Percentiles rank a stretch among this genome's conserved stretches.
Evolutionary conservation across 129 eudicot genomes (phyloP).

Genomic region (Deinandra increscens): DNA sequence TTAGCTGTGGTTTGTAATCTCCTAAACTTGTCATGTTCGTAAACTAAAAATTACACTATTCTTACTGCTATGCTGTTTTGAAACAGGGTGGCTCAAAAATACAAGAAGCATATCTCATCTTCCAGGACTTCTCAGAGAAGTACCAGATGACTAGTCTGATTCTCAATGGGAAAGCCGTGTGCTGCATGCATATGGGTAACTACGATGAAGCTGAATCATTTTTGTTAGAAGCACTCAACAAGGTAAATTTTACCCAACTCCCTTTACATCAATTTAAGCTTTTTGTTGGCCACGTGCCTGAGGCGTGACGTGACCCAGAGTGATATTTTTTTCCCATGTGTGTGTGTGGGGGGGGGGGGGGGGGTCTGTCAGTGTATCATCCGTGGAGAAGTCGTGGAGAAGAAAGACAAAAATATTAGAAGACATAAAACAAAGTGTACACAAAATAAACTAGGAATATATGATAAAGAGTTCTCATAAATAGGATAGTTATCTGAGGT

Average conservation of each 20-base stretch:
- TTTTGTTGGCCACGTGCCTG: too few species aligned
- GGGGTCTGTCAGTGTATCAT: too few species aligned
- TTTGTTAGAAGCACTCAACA: constrained; percentile 87
- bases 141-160: constrained; percentile 77
- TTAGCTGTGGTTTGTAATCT: constrained; percentile 74
- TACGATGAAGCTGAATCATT: constrained; percentile 92
- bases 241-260: constrained; percentile 39
- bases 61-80: constrained; percentile 22
- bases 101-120: constrained; percentile 97
- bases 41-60: not conserved
- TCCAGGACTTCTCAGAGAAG: constrained; percentile 95
- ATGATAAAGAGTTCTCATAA: too few species aligned
- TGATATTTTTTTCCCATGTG: too few species aligned
- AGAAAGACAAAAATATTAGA: too few species aligned
- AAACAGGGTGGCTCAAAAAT: constrained; percentile 95
- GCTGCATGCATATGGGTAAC: constrained; percentile 98
- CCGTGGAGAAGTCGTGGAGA: too few species aligned
- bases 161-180: constrained; percentile 94
- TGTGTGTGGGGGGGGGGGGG: too few species aligned
- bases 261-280: not conserved
- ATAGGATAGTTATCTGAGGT: too few species aligned
- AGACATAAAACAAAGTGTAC: too few species aligned
- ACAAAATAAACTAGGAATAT: too few species aligned
- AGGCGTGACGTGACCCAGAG: too few species aligned
- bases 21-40: constrained; percentile 1